Conservation (phyloP, 2,329 filamentous ascomycete genomes). For the Paraphaeosphaeria minitans region DNA sequence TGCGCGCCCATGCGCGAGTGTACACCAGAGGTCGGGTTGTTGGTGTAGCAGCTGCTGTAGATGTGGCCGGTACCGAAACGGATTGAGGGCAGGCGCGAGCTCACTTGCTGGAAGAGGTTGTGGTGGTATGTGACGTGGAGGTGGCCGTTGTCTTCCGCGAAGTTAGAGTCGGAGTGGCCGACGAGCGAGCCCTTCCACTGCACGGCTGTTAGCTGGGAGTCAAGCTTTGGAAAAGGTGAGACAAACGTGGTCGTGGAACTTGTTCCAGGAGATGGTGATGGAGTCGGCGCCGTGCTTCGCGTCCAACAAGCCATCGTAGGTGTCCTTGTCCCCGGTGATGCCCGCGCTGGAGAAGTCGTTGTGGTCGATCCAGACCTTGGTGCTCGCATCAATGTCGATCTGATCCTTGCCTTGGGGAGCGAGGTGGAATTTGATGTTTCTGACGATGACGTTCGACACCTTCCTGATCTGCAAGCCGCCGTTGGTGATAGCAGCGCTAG, state of each 20-base stretch:
- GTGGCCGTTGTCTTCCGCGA: constrained; percentile 60
- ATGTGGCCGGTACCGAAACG: constrained; percentile 70
- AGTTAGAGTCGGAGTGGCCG: constrained; percentile 64
- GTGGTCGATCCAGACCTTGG: constrained; percentile 68
- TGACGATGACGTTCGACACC: constrained; percentile 64
- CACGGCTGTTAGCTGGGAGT: constrained; percentile 13
- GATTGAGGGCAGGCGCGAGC: constrained; percentile 66
- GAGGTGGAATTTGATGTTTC: constrained; percentile 66
- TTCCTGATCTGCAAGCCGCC: constrained; percentile 60
- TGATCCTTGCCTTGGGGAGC: constrained; percentile 63
- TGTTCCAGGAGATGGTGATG: constrained; percentile 60
- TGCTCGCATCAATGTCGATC: constrained; percentile 62
- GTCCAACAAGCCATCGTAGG: constrained; percentile 57
- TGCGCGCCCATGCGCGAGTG: constrained; percentile 52
- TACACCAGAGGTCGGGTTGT: constrained; percentile 46
- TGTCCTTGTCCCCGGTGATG: constrained; percentile 37
- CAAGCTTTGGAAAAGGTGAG: not conserved
- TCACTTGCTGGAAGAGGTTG: constrained; percentile 68
- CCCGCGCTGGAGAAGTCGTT: constrained; percentile 65
- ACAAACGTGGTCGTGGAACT: constrained; percentile 59
- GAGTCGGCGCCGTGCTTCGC: constrained; percentile 67
- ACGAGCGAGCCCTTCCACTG: constrained; percentile 64
- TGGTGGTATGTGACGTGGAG: constrained; percentile 69
- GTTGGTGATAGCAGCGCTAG: constrained; percentile 49
- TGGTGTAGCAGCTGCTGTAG: constrained; percentile 57